Evolutionary conservation across 768 basidiomycete genomes (phyloP).

Genomic region (Clavulina sp.): DNA sequence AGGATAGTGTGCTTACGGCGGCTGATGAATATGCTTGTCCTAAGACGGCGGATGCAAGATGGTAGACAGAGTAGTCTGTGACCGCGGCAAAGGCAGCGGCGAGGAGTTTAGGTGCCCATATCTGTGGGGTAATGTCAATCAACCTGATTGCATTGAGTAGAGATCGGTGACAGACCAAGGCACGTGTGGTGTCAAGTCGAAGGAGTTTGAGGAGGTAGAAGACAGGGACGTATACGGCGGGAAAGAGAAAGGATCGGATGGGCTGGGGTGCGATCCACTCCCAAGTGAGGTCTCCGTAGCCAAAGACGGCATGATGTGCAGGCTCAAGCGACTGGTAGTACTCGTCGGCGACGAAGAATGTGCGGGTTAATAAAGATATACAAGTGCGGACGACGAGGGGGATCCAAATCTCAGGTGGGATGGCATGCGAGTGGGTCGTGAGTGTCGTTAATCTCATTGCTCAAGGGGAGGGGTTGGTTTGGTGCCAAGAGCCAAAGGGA

Average conservation of each 20-base stretch:
- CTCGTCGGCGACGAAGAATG: constrained; percentile 95
- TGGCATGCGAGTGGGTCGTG: too few species aligned
- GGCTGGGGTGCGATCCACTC: constrained; percentile 67
- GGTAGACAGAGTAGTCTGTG: constrained; percentile 60
- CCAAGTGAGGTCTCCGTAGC: constrained; percentile 88
- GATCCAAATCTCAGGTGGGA: too few species aligned
- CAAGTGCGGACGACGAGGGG: constrained; percentile 7
- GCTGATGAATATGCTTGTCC: constrained; percentile 39
- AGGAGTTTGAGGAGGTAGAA: constrained; percentile 51
- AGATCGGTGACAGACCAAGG: constrained; percentile 61
- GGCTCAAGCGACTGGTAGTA: constrained; percentile 90
- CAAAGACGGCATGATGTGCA: constrained; percentile 76
- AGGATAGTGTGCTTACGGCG: too few species aligned
- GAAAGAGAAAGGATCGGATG: constrained; percentile 68
- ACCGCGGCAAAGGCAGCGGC: constrained; percentile 61
- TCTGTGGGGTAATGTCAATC: too few species aligned
- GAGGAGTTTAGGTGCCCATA: constrained; percentile 53
- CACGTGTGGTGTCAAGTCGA: constrained; percentile 33
- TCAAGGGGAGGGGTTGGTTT: too few species aligned
- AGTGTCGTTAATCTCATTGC: too few species aligned
- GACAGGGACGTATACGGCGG: constrained; percentile 58
- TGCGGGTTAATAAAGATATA: constrained; percentile 46
- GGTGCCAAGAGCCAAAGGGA: too few species aligned
- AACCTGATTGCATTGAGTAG: too few species aligned
- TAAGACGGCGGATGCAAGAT: constrained; percentile 38